Percentiles rank a stretch among this genome's conserved stretches.
phyloP scores from a whole-genome alignment of 148 eudicot genomes.

The Camellia japonica region DNA sequence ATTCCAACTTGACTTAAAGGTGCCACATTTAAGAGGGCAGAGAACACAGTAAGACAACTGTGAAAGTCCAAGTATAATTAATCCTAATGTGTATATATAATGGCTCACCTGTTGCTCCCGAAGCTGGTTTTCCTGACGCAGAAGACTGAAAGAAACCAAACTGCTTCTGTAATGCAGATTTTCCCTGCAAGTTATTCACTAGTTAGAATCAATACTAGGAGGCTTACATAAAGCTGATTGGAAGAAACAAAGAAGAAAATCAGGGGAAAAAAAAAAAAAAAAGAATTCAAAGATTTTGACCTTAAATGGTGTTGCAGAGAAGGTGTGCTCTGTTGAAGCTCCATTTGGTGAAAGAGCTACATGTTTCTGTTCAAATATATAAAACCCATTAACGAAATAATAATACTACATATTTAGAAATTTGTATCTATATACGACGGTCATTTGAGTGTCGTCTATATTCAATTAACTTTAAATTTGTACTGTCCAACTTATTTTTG shows the following conservation, averaged over 20 bases:
- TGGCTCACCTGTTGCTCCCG: slow-evolving; percentile 30
- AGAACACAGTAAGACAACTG: too few relatives aligned
- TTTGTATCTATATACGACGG: background rate
- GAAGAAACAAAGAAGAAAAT: background rate
- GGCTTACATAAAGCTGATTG: background rate
- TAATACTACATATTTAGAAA: background rate
- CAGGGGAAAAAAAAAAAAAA: background rate
- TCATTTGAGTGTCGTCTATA: too few relatives aligned
- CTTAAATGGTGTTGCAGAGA: slow-evolving; percentile 5
- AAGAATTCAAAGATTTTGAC: background rate
- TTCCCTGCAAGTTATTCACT: slow-evolving; percentile 19
- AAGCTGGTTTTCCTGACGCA: slow-evolving; percentile 22
- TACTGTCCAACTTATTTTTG: too few relatives aligned
- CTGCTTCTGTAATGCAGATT: slow-evolving; percentile 31
- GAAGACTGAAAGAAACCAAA: slow-evolving; percentile 37
- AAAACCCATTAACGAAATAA: background rate
- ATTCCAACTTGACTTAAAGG: too few relatives aligned
- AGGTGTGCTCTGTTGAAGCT: slow-evolving; percentile 13
- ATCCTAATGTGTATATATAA: background rate
- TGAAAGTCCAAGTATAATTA: background rate
- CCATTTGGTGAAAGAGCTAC: slow-evolving; percentile 21
- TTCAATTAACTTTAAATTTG: too few relatives aligned
- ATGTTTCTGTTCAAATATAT: slow-evolving; percentile 27
- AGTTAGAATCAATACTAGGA: background rate
- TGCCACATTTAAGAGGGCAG: too few relatives aligned